Base-by-base conservation (phyloP, 495 filamentous ascomycete genomes). In the Podospora conica region DNA sequence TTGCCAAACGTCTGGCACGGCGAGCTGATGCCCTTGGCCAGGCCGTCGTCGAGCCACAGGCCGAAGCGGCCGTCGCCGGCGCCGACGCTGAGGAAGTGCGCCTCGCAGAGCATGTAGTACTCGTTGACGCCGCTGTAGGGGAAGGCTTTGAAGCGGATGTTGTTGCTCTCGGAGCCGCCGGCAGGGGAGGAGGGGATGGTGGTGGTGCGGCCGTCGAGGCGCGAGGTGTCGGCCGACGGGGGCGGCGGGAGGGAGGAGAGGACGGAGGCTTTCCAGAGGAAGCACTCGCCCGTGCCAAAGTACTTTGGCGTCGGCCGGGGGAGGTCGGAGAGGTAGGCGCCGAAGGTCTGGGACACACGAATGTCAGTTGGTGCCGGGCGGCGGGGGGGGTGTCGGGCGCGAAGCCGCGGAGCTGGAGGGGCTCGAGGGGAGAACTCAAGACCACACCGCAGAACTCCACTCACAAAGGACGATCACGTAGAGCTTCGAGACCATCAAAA, bases 221-320 rank as follows among this genome's bases (percentile, higher is more conserved):
- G 78, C 8, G 86, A 88, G 2, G 89, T 92, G 74, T 93, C 90
- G 33, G 86, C 82, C 28, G 86, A 89, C 0, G 91, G 91, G 0
- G 91, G 92, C 0, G 88, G 92, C 2, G 91, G 91, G 2, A 88
- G 82, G 3, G 82, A 76, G 9, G 88, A 74, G 58, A 88, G 77
- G 2, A 82, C 73, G 58, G 86, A 87, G 2, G 93, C 90, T 53
- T 92, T 89, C 95, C 95, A 98, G 72, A 98, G 88, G 81, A 98
- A 98, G 76, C 96, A 97, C 78, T 98, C 95, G 69, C 96, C 95
- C 1, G 90, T 97, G 74, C 95, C 95, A 76, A 87, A 98, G 82
- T 95, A 98, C 63, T 93, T 91, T 0, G 90, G 72, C n/a, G 84
- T 75, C 0, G 91, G 90, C 70, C 88, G 89, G 4, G 93, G 93